These are phyloP conservation scores for Paralagenidium karlingii DNA, from an alignment of 352 stramenopile species.

Conservation along the genomic window DNA sequence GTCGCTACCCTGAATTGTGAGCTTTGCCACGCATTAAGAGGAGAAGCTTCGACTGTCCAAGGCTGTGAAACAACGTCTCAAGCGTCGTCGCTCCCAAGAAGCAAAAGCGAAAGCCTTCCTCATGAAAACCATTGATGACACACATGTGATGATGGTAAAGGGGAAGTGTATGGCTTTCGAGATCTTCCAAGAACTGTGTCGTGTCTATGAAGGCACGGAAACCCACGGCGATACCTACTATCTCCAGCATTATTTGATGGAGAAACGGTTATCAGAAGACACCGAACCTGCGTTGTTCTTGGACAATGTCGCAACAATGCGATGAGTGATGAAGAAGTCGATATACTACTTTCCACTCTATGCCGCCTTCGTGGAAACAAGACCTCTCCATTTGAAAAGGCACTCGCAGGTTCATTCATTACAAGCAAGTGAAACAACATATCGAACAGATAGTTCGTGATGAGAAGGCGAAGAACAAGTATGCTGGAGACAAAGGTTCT, in stretches of 20 bases:
- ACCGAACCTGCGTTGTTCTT: conserved; percentile 3
- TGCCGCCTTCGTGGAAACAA: conserved; percentile 5
- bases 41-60: no score
- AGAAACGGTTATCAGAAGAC: conserved; percentile 3
- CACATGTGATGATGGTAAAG: conserved; percentile 4
- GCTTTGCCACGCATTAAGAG: no score
- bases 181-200: conserved; percentile 3
- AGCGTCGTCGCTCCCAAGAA: no score
- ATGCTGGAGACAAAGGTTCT: no score
- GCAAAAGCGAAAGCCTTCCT: conserved; percentile 7
- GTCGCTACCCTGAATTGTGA: no score
- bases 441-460: conserved; percentile 6
- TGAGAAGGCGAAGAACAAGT: no score
- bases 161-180: conserved; percentile 7
- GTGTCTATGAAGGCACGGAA: conserved; percentile 2
- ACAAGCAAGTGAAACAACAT: conserved; percentile 5
- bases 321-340: conserved; percentile 6
- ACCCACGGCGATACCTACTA: conserved; percentile 2
- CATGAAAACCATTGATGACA: conserved; percentile 13
- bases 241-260: conserved; percentile 7
- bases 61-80: no score
- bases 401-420: conserved; percentile 6
- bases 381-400: conserved; percentile 3
- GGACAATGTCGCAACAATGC: conserved; percentile 2
- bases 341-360: conserved; percentile 3